Base-by-base conservation (phyloP, 2,329 filamentous ascomycete genomes). In the Phyllosticta citribraziliensis region DNA sequence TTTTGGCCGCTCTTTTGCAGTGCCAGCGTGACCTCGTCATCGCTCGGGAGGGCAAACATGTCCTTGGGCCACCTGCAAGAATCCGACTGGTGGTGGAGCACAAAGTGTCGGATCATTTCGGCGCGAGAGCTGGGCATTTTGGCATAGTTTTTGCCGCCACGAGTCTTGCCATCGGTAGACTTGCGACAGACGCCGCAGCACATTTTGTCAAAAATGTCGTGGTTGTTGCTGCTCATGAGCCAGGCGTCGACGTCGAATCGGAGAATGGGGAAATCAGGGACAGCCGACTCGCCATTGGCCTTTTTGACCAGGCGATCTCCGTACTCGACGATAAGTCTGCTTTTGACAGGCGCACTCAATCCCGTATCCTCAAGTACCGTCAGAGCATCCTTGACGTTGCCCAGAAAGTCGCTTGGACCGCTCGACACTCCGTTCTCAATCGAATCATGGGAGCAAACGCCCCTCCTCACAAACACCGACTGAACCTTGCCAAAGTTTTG, bases 311-410 rank as follows among this genome's bases (percentile, higher is more conserved):
- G 50, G 3, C 52, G 60, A 14, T 57, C 52, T 5, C 67, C 69
- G 55, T 67, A 72, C 35, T 64, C 64, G 11, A 72, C 51, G 10
- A 68, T 66, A 27, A 72, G 67, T 33, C 65, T 64, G 54, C 67
- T 68, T 25, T 66, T 64, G 54, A 62, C 64, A 17, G 57, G 55
- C 10, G 64, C 61, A 12, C 63, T 63, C 14, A 72, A 62, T 10
- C 61, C 35, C 11, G 66, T 65, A 14, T 63, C 63, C 9, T 62
- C 59, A 20, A 72, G 63, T 30, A 55, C 60, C 51, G 57, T 52
- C 3, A 65, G 65, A 10, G 68, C 70, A 52, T 67, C 61, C 6
- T 65, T 53, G 56, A 72, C 53, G 55, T 69, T 67, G 19, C 55
- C 63, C 3, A 64, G 56, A 54, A 71, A 67, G 30, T 69, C 66